A percentile compares a stretch with the other conserved stretches of the same genome.
Conservation (phyloP, 139 green algal species). For the Ulvella scutata region DNA sequence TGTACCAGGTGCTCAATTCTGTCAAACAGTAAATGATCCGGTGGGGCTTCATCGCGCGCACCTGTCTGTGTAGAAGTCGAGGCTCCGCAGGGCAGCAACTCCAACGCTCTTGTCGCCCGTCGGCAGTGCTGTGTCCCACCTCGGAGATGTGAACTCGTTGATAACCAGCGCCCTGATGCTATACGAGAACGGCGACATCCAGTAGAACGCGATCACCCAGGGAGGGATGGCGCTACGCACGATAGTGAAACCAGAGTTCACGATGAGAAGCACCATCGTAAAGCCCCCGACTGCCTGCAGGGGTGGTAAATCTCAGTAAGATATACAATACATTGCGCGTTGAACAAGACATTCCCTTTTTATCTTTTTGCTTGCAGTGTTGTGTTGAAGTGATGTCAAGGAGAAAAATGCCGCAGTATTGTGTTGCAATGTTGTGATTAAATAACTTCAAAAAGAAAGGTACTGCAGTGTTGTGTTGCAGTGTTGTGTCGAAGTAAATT, state of each 20-base stretch:
- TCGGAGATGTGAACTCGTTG: constrained; percentile 39
- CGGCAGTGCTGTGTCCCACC: constrained; percentile 18
- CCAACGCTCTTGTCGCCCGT: neutral
- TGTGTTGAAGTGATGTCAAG: no score
- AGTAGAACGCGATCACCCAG: constrained; percentile 36
- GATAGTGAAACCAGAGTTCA: constrained; percentile 36
- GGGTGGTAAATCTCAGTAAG: no score
- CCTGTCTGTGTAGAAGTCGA: constrained; percentile 31
- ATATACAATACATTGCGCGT: no score
- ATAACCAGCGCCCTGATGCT: constrained; percentile 28
- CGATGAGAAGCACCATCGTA: constrained; percentile 27
- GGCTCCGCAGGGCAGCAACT: constrained; percentile 23
- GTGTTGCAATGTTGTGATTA: no score
- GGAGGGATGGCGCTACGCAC: constrained; percentile 20
- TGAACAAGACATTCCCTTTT: no score
- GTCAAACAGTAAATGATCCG: no score
- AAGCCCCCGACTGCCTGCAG: neutral
- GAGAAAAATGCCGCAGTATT: no score
- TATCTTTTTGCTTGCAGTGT: no score
- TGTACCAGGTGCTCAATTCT: no score
- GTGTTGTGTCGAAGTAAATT: no score
- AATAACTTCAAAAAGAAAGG: no score
- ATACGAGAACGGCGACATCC: constrained; percentile 43
- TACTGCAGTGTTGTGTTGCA: no score
- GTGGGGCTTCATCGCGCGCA: neutral